These are phyloP conservation scores for Solanum rostratum DNA, from an alignment of 257 asterid species.

Conservation along the genomic window DNA sequence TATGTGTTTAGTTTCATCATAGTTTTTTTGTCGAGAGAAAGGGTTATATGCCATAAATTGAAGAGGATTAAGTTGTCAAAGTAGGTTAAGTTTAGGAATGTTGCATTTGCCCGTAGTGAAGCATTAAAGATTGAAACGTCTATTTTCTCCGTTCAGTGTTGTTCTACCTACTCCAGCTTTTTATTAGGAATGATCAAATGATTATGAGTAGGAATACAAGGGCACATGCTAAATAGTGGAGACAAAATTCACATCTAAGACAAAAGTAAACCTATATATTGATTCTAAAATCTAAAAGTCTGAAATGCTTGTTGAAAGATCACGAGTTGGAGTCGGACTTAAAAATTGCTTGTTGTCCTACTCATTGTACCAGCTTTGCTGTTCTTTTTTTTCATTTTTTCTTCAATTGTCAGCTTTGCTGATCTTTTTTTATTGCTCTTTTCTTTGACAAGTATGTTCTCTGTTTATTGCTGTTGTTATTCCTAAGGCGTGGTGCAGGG, in stretches of 20 bases:
- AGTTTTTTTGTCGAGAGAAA: not conserved
- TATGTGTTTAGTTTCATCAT: not conserved
- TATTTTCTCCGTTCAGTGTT: not conserved
- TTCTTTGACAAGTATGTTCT: not conserved
- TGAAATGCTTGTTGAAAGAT: not conserved
- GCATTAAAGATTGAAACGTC: not conserved
- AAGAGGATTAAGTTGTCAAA: not conserved
- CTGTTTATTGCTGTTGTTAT: not conserved
- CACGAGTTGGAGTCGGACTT: not conserved
- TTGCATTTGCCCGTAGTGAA: not conserved
- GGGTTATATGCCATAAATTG: not conserved
- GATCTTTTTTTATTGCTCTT: not conserved
- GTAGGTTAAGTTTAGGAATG: not conserved
- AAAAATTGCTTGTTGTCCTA: not conserved
- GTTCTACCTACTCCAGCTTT: not conserved
- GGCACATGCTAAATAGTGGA: not conserved
- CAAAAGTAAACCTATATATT: not conserved
- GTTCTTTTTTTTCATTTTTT: not conserved
- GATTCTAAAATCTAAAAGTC: not conserved
- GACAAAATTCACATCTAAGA: not conserved
- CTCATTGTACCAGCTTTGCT: not conserved
- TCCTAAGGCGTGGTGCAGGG: not conserved
- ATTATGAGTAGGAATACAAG: not conserved
- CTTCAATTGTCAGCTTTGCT: not conserved
- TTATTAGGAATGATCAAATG: not conserved